These are phyloP conservation scores for Blastomyces emzantsi DNA, from an alignment of 2,329 filamentous ascomycete species.

Conservation along the genomic window DNA sequence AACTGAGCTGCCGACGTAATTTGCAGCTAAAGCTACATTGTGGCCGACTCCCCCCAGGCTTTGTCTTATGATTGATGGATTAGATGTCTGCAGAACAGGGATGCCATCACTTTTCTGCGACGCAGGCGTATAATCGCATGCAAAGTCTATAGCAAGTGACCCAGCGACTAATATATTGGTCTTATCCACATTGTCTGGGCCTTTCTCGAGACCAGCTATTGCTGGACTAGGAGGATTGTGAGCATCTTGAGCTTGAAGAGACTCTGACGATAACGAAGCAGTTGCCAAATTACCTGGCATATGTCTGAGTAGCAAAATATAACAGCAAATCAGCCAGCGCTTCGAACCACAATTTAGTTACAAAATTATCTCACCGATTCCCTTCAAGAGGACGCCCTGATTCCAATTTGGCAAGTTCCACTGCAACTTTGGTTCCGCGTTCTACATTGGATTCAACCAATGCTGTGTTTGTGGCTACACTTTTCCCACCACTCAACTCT, in stretches of 20 bases:
- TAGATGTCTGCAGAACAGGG: slow-evolving; percentile 63
- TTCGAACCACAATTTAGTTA: slow-evolving; percentile 14
- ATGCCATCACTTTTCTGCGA: slow-evolving; percentile 26
- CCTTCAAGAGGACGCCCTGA: slow-evolving; percentile 20
- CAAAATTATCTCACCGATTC: slow-evolving; percentile 33
- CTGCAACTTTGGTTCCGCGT: slow-evolving; percentile 55
- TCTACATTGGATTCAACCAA: slow-evolving; percentile 59
- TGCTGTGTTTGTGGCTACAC: slow-evolving; percentile 64
- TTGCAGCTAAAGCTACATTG: slow-evolving; percentile 80
- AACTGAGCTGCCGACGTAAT: slow-evolving; percentile 57
- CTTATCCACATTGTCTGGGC: slow-evolving; percentile 19
- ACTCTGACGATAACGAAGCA: slow-evolving; percentile 18
- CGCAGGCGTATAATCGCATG: slow-evolving; percentile 63
- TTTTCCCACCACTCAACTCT: slow-evolving; percentile 63
- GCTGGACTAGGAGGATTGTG: slow-evolving; percentile 13
- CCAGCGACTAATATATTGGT: slow-evolving; percentile 76
- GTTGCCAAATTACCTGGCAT: slow-evolving; percentile 27
- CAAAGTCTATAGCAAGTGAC: slow-evolving; percentile 79
- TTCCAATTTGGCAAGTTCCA: slow-evolving; percentile 51
- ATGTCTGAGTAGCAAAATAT: slow-evolving; percentile 25
- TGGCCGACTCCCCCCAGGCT: slow-evolving; percentile 85
- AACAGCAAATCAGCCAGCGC: slow-evolving; percentile 29
- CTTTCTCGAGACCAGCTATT: slow-evolving; percentile 8
- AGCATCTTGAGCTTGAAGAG: slow-evolving; percentile 19
- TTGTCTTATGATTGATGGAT: slow-evolving; percentile 70